These are phyloP conservation scores for Aquilaria sinensis DNA, from an alignment of 345 rosid genomes.

Conservation along the genomic window DNA sequence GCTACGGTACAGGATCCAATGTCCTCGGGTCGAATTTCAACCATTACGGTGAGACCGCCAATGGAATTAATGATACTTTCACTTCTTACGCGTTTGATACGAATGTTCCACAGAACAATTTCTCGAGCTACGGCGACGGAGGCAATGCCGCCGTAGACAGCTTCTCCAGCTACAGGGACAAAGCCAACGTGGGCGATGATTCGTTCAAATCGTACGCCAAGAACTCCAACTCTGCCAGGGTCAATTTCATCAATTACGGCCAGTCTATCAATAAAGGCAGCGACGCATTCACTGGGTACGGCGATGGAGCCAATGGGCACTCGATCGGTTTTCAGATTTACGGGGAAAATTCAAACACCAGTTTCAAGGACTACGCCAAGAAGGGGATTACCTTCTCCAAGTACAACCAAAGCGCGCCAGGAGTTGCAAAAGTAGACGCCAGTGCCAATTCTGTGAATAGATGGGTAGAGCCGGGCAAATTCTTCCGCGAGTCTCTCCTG, in stretches of 20 bases:
- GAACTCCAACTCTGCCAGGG: conserved; percentile 35
- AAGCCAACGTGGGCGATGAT: conserved; percentile 54
- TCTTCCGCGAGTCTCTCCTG: conserved; percentile 66
- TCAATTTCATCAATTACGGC: conserved; percentile 41
- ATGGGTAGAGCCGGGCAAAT: conserved; percentile 85
- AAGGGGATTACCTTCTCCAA: conserved; percentile 38
- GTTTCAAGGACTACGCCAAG: conserved; percentile 41
- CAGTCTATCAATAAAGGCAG: conserved; percentile 38
- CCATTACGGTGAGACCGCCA: conserved; percentile 53
- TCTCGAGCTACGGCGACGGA: conserved; percentile 47
- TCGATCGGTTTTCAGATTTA: conserved; percentile 36
- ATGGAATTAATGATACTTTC: conserved; percentile 57
- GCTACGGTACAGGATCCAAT: conserved; percentile 53
- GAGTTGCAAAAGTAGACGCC: background rate
- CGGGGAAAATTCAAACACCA: conserved; percentile 31
- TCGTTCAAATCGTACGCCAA: conserved; percentile 60
- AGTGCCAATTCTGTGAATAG: conserved; percentile 41
- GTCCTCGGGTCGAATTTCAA: conserved; percentile 61
- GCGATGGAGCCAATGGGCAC: conserved; percentile 25
- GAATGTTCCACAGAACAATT: conserved; percentile 57
- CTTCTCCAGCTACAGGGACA: conserved; percentile 53
- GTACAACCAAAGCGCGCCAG: conserved; percentile 29
- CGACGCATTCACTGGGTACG: conserved; percentile 40
- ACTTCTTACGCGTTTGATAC: conserved; percentile 57
- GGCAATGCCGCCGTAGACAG: conserved; percentile 40